Evolutionary conservation across 2,329 filamentous ascomycete genomes (phyloP).

Genomic region (Aureobasidium melanogenum): DNA sequence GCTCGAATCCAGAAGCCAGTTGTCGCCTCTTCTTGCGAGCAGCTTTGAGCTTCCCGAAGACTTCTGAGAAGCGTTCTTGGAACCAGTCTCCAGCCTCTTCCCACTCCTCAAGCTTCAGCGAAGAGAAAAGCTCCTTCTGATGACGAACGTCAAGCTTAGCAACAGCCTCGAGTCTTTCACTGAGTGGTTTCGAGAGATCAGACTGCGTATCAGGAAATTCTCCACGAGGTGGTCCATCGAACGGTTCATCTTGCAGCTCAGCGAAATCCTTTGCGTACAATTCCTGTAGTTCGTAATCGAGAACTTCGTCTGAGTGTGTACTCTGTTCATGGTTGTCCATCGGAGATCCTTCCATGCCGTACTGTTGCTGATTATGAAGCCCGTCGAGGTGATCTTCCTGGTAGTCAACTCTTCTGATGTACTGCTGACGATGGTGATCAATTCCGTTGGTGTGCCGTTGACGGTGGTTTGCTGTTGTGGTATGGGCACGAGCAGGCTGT

Average conservation of each 20-base stretch:
- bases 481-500: not conserved
- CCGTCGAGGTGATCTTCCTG: not conserved
- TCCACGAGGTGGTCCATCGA: slow-evolving; percentile 9
- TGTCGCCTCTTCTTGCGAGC: slow-evolving; percentile 46
- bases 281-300: slow-evolving; percentile 22
- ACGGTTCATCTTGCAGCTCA: slow-evolving; percentile 19
- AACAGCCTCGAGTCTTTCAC: slow-evolving; percentile 17
- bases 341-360: not conserved
- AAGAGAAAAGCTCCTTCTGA: slow-evolving; percentile 43
- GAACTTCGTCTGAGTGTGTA: not conserved
- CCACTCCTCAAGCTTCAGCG: slow-evolving; percentile 47
- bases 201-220: not conserved
- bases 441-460: not conserved
- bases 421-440: not conserved
- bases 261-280: slow-evolving; percentile 21
- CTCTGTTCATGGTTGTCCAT: not conserved
- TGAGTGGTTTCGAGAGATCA: slow-evolving; percentile 13
- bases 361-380: not conserved
- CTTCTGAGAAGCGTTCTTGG: slow-evolving; percentile 43
- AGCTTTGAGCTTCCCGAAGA: slow-evolving; percentile 44
- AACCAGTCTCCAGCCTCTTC: slow-evolving; percentile 55
- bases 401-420: not conserved
- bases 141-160: slow-evolving; percentile 19
- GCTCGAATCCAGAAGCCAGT: slow-evolving; percentile 47
- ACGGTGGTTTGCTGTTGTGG: not conserved